Evolutionary conservation across 768 basidiomycete genomes (phyloP).

Genomic region (Inosperma sp.): DNA sequence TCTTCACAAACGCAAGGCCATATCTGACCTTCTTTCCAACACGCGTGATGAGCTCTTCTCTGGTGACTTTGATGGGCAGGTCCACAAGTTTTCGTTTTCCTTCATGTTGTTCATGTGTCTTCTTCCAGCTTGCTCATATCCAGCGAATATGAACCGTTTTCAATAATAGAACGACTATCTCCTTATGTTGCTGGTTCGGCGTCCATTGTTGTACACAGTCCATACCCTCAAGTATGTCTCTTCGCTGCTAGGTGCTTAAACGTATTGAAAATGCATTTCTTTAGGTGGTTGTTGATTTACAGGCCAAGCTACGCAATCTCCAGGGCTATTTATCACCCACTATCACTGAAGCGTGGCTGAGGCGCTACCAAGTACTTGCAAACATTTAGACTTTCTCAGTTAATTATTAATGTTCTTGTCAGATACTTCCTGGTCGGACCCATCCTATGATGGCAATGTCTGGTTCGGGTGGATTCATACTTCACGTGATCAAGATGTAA

Average conservation of each 20-base stretch:
- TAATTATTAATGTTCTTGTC: conserved; percentile 37
- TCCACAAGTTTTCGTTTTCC: not conserved
- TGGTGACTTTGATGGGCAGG: conserved; percentile 88
- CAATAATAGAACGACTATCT: conserved; percentile 67
- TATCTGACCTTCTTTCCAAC: conserved; percentile 54
- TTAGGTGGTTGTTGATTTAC: conserved; percentile 73
- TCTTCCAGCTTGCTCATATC: conserved; percentile 66
- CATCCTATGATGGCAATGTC: conserved; percentile 93
- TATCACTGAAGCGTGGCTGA: conserved; percentile 81
- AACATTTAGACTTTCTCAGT: not conserved
- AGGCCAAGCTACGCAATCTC: conserved; percentile 60
- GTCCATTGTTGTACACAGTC: conserved; percentile 82
- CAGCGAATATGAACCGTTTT: conserved; percentile 79
- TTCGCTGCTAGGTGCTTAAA: conserved; percentile 24
- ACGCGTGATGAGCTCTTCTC: conserved; percentile 77
- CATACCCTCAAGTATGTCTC: conserved; percentile 54
- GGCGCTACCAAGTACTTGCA: conserved; percentile 72
- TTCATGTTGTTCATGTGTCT: not conserved
- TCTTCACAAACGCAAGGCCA: conserved; percentile 70
- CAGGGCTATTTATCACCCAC: conserved; percentile 72
- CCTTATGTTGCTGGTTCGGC: conserved; percentile 83
- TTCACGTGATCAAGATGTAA: conserved; percentile 85
- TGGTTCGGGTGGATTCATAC: conserved; percentile 83
- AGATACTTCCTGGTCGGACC: conserved; percentile 79
- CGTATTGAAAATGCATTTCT: not conserved